Base-by-base conservation (phyloP, 257 asterid species). In the Verbena officinalis region DNA sequence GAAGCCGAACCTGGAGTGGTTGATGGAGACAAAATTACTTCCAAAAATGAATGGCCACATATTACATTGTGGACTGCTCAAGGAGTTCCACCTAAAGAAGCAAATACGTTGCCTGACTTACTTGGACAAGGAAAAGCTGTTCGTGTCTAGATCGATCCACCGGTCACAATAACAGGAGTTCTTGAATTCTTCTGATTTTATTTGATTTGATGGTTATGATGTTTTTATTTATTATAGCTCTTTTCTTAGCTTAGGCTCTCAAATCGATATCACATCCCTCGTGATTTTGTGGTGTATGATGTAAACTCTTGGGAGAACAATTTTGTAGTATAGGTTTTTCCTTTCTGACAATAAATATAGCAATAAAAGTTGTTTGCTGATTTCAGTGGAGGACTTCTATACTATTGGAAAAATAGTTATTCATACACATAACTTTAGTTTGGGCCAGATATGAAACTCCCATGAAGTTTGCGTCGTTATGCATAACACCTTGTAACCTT, bases 31-130 rank as follows among this genome's bases (percentile, higher is more conserved):
- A 84, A 88, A 75, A 22, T 93, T 56, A 50, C n/a, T 45, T 84
- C 92, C 4, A 87, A 77, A 72, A 93, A 88, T 40, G 81, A 88
- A 73, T 93, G 99, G 97, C 90, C 97, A 2, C 99, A 93, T 36
- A 81, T 77, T 34, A 93, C 97, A 8, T 53, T 93, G 64, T 90
- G 99, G 97, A 83, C 95, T 49, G 95, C 84, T 34, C 62, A 70
- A 33, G 95, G 95, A 55, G 77, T 78, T 63, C 11, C 72, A 12
- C 81, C 99, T 2, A 86, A 78, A 80, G 99, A 90, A 43, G 95
- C 96, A 40, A 88, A 86, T 62, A 63, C 55, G n/a, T 78, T 93
- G 67, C 95, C 96, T 16, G 78, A 71, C 4, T 78, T 93, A 54
- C 54, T 72, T 42, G 71, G 77, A 14, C 73, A 87, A 74, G 99